Evolutionary conservation across 1,139 yeast species (phyloP).

Genomic region (Chernovozyma aurita): DNA sequence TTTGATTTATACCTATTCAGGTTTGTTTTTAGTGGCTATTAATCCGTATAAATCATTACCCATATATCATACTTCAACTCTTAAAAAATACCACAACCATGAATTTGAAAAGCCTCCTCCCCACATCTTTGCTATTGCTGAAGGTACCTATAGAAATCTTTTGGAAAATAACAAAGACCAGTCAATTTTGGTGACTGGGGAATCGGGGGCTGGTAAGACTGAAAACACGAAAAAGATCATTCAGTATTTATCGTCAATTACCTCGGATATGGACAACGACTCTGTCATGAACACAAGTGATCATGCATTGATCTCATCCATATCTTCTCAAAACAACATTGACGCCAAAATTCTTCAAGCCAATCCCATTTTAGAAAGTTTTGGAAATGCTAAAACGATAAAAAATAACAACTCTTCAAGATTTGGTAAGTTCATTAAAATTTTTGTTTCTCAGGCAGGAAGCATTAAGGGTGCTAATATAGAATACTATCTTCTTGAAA

Average conservation of each 20-base stretch:
- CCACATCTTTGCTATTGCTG: conserved; percentile 90
- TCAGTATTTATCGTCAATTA: conserved; percentile 82
- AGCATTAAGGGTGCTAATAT: conserved; percentile 84
- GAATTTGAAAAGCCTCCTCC: conserved; percentile 57
- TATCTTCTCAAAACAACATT: conserved; percentile 29
- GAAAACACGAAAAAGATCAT: conserved; percentile 96
- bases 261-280: conserved; percentile 17
- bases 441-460: conserved; percentile 65
- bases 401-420: conserved; percentile 93
- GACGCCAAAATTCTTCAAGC: conserved; percentile 89
- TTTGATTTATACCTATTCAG: conserved; percentile 71
- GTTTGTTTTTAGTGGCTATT: conserved; percentile 90
- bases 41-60: conserved; percentile 82
- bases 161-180: conserved; percentile 72
- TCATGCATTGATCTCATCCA: conserved; percentile 6
- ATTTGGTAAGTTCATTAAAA: conserved; percentile 92
- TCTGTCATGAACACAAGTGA: conserved; percentile 17
- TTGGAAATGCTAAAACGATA: conserved; percentile 96
- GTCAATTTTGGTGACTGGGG: conserved; percentile 93
- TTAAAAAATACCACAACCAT: conserved; percentile 49
- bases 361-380: conserved; percentile 91
- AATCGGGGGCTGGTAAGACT: conserved; percentile 97
- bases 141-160: conserved; percentile 77
- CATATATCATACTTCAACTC: conserved; percentile 62
- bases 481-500: conserved; percentile 91